Evolutionary conservation across 345 rosid species (phyloP), one percentile per base, ranked within the genome.

Genomic region (Aurinia saxatilis): DNA sequence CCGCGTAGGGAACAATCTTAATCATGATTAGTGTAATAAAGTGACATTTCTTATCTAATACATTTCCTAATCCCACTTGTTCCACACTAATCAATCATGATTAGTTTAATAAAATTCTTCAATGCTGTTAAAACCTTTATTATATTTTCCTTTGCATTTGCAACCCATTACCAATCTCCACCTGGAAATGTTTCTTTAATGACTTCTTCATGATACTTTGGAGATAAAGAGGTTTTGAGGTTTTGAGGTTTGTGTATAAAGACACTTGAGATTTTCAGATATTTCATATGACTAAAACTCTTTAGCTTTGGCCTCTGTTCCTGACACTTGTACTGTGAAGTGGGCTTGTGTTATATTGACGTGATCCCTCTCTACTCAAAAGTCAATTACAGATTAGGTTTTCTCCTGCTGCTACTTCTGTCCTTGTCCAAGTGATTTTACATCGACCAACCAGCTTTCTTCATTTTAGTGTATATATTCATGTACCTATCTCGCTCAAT

Each of bases 171-270:
- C 19, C 61, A 10, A 11, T 58, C 75, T 65, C 75, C 61, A 57
- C 71, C 50, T 58, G 61, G 75, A 71, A 57, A 65, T 71, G 50
- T 51, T 71, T 51, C 62, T 65, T 71, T 71, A 71, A 41, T 71
- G 71, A 30, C 66, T 65, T 56, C 65, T 57, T 57, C 66, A 71
- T 71, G 14, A 60, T 65, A 71, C 61, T 65, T 50, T 42, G 54
- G 27, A 11, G 60, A 18, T 23, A 5, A 56, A 57, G 65, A 29
- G 44, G 64, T 48, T 55, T 11, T 25, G 60, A 42, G 70, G 48
- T 56, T 50, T 71, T 25, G 60, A 42, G 70, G 48, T 56, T 50
- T 71, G 71, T 65, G 66, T 71, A 71, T 64, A 71, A 50, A 69
- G 31, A 65, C 66, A 65, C 56, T 50, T 34, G 66, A 58, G 49